Conservation (phyloP, 2,329 filamentous ascomycete species). For the Cephalotrichum gorgonifer region DNA sequence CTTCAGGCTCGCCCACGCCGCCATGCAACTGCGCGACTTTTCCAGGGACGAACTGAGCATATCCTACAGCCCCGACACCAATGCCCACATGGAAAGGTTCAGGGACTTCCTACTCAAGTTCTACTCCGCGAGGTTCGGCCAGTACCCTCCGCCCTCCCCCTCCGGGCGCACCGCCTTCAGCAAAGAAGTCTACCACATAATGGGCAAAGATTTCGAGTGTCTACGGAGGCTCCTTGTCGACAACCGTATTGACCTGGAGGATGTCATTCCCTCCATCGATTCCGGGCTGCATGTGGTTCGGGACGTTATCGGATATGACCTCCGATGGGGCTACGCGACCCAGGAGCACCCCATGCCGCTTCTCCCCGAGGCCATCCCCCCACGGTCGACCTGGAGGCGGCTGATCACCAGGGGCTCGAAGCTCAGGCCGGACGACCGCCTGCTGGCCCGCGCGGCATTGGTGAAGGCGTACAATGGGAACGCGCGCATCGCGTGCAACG, state of each 20-base stretch:
- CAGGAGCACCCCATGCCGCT: constrained; percentile 58
- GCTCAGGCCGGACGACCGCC: constrained; percentile 34
- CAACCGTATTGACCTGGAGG: constrained; percentile 16
- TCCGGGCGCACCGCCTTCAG: constrained; percentile 32
- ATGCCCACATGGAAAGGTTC: constrained; percentile 63
- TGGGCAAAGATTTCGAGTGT: constrained; percentile 60
- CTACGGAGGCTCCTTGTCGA: constrained; percentile 66
- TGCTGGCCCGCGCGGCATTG: constrained; percentile 41
- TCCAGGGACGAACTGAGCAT: constrained; percentile 62
- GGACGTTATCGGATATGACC: constrained; percentile 57
- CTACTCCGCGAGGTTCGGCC: constrained; percentile 58
- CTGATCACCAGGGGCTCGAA: constrained; percentile 32
- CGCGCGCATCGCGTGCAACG: no score
- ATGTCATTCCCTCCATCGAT: constrained; percentile 35
- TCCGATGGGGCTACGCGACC: constrained; percentile 44
- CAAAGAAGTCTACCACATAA: constrained; percentile 37
- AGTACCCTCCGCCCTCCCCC: constrained; percentile 52
- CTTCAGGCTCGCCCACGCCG: constrained; percentile 45
- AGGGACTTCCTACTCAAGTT: constrained; percentile 56
- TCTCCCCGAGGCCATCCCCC: constrained; percentile 38
- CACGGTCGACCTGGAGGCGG: constrained; percentile 17
- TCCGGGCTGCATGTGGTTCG: constrained; percentile 62
- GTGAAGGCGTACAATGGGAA: constrained; percentile 41
- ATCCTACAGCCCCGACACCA: constrained; percentile 52
- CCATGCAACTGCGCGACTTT: constrained; percentile 52